Evolutionary conservation across 768 basidiomycete species (phyloP).

Genomic region (Pisolithus sp.): DNA sequence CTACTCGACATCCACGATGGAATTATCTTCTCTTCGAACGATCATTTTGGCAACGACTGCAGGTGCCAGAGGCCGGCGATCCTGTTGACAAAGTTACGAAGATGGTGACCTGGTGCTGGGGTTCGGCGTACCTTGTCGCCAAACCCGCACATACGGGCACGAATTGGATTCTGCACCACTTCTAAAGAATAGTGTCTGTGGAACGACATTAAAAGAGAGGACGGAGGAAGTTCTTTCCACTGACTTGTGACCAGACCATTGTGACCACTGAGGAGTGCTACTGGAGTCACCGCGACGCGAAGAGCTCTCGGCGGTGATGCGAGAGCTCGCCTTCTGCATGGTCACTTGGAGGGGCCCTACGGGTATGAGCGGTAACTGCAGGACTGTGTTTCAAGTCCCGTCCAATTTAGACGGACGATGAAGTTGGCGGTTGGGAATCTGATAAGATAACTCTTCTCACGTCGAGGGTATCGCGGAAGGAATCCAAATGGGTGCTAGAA

Average conservation of each 20-base stretch:
- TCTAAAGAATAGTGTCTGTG: conserved; percentile 75
- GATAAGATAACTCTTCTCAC: conserved; percentile 30
- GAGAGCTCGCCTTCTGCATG: conserved; percentile 60
- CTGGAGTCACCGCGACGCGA: conserved; percentile 26
- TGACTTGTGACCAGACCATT: conserved; percentile 61
- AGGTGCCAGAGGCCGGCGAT: conserved; percentile 87
- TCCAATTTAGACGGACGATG: conserved; percentile 8
- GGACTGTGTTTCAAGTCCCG: background rate
- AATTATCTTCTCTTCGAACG: conserved; percentile 61
- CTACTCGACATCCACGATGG: conserved; percentile 69
- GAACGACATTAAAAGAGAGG: conserved; percentile 6
- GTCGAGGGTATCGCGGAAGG: conserved; percentile 11
- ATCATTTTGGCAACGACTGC: conserved; percentile 85
- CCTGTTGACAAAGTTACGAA: conserved; percentile 39
- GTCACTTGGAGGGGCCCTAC: conserved; percentile 27
- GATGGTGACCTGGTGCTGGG: conserved; percentile 6
- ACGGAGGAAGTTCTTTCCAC: conserved; percentile 17
- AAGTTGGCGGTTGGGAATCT: conserved; percentile 18
- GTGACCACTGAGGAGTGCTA: conserved; percentile 60
- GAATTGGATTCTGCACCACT: conserved; percentile 80
- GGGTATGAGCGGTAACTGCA: background rate
- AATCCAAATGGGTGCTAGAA: conserved; percentile 2
- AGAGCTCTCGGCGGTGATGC: conserved; percentile 21
- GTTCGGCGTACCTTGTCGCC: conserved; percentile 74
- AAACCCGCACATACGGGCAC: conserved; percentile 94